Evolutionary conservation across 192 early-diverging fungal species (phyloP).

Genomic region (Backusella tarrabulga): DNA sequence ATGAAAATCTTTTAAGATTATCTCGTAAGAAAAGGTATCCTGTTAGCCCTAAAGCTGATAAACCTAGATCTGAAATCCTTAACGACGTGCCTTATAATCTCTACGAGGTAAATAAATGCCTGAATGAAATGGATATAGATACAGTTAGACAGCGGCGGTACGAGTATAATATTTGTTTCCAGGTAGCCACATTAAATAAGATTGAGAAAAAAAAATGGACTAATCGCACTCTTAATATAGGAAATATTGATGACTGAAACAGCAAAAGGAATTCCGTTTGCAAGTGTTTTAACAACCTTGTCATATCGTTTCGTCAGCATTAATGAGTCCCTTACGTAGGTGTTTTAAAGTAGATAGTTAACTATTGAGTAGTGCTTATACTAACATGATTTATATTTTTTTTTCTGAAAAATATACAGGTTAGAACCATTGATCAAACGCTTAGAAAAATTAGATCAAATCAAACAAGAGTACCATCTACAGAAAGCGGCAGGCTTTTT

Average conservation of each 20-base stretch:
- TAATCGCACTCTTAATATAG: constrained; percentile 6
- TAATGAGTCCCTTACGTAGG: constrained; percentile 25
- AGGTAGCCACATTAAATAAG: constrained; percentile 18
- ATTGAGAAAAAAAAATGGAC: background rate
- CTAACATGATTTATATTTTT: background rate
- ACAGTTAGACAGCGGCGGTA: constrained; percentile 32
- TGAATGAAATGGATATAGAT: constrained; percentile 30
- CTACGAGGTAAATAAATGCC: constrained; percentile 16
- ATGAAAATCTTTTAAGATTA: background rate
- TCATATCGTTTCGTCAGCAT: constrained; percentile 30
- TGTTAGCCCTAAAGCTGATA: background rate
- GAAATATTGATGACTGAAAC: constrained; percentile 30
- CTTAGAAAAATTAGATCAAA: constrained; percentile 29
- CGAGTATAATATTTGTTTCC: constrained; percentile 44
- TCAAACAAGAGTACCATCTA: constrained; percentile 24
- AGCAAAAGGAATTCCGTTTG: constrained; percentile 30
- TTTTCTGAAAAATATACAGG: background rate
- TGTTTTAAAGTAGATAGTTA: background rate
- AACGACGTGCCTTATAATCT: constrained; percentile 5
- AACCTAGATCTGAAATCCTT: background rate
- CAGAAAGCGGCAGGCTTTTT: constrained; percentile 35
- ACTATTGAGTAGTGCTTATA: background rate
- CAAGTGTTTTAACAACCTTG: constrained; percentile 22
- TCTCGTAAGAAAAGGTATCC: background rate
- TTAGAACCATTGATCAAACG: constrained; percentile 30